Base-by-base conservation (phyloP, 2,329 filamentous ascomycete species). In the Penicillium crustosum region DNA sequence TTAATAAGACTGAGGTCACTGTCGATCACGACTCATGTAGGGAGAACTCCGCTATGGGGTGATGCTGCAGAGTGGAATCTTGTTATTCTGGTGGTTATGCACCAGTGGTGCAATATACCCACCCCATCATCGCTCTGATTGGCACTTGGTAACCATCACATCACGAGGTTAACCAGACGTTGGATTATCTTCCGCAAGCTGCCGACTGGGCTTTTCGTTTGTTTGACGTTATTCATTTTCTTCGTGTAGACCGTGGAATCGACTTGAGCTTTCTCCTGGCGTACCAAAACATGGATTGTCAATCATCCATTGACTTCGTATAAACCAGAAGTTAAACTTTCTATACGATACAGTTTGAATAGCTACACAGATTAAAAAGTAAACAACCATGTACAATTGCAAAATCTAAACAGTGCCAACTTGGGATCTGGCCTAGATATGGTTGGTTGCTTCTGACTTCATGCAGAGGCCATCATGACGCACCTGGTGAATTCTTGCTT, bases 401-500 rank as follows among this genome's bases (percentile, higher is more conserved):
- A 13, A 12, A 42, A 29, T 4, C 5, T 39, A 39, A 7, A 38
- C 8, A 2, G 15, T 2, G 7, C 31, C 23, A 9, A 29, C 29
- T 57, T 57, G 13, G 29, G 39, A 59, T 60, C 45, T 53, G 38
- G 52, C 41, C 41, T 21, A 49, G 42, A 25, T 3, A 27, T 23
- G 29, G 10, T 49, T 19, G 43, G 10, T 41, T 31, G 35, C 41
- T 53, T 47, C 39, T 62, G 59, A 64, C 65, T 68, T 65, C 62
- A 66, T 67, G 54, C 57, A 55, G 53, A 56, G 43, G 29, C 35
- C 59, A 69, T 66, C 61, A 69, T 72, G 68, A 71, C 67, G 66
- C 68, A 68, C 68, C 64, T 69, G 66, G 69, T 60, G 68, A 64
- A 64, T 57, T 53, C 48, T 38, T 44, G 17, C 8, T 44, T 47